A percentile compares a stretch with the other conserved stretches of the same genome.
phyloP scores from a whole-genome alignment of 345 rosid species.

The Anastatica hierochuntica region DNA sequence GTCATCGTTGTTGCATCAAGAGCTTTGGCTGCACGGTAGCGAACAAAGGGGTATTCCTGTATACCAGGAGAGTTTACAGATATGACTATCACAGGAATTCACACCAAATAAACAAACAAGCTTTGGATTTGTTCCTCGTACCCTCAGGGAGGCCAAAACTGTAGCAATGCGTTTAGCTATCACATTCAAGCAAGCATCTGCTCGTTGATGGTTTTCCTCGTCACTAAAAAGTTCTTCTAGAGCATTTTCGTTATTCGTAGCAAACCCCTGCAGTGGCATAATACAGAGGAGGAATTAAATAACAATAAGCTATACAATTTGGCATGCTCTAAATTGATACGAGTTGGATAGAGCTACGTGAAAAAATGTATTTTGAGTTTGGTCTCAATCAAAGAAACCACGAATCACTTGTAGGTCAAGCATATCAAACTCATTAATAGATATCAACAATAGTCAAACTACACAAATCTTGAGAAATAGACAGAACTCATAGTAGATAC shows the following conservation, averaged over 20 bases:
- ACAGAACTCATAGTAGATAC: slow-evolving; percentile 32
- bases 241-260: slow-evolving; percentile 78
- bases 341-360: neutral
- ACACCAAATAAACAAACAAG: slow-evolving; percentile 10
- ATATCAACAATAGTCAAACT: neutral
- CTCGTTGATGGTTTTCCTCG: slow-evolving; percentile 67
- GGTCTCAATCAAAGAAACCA: too few relatives aligned
- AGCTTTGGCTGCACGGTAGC: slow-evolving; percentile 82
- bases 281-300: too few relatives aligned
- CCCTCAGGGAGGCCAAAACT: slow-evolving; percentile 90
- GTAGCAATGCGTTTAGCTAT: slow-evolving; percentile 90
- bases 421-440: neutral
- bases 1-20: slow-evolving; percentile 94
- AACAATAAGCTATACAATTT: neutral
- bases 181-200: slow-evolving; percentile 77
- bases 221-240: slow-evolving; percentile 79
- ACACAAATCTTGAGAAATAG: neutral
- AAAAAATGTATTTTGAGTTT: neutral
- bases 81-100: neutral
- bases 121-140: slow-evolving; percentile 23
- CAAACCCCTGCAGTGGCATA: slow-evolving; percentile 76
- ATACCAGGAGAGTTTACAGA: slow-evolving; percentile 9
- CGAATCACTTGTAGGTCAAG: neutral
- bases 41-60: slow-evolving; percentile 92
- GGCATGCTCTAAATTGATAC: neutral